phyloP scores from a whole-genome alignment of 768 basidiomycete genomes.

The Auriculariales sp. region DNA sequence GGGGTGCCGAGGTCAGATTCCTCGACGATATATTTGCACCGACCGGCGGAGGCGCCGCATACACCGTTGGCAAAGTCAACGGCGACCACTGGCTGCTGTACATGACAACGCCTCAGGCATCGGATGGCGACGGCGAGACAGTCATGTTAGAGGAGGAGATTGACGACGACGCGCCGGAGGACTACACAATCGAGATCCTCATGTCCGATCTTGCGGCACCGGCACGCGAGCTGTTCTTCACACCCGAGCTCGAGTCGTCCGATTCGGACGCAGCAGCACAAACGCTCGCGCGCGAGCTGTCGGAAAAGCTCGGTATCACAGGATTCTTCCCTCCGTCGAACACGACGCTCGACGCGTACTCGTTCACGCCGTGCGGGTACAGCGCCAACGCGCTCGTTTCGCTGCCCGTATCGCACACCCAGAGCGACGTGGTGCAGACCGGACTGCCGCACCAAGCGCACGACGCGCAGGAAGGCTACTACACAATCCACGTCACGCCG shows the following conservation, averaged over 20 bases:
- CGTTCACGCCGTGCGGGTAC: conserved; percentile 92
- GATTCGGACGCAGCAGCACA: conserved; percentile 21
- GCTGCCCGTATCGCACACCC: conserved; percentile 42
- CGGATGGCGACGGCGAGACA: conserved; percentile 1
- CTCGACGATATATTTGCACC: conserved; percentile 79
- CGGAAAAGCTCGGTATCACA: conserved; percentile 61
- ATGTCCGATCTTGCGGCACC: conserved; percentile 79
- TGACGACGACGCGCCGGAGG: conserved; percentile 27
- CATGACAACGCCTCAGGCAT: conserved; percentile 34
- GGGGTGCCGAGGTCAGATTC: conserved; percentile 85
- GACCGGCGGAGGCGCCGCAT: conserved; percentile 52
- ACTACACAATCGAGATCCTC: conserved; percentile 95
- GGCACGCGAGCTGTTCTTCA: conserved; percentile 53
- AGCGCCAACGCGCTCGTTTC: conserved; percentile 74
- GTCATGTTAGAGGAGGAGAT: background rate
- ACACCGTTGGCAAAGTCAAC: conserved; percentile 95
- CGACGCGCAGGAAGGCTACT: conserved; percentile 69
- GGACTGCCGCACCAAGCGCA: background rate
- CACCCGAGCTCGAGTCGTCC: conserved; percentile 10
- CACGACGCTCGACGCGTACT: conserved; percentile 81
- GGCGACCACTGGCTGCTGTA: conserved; percentile 98
- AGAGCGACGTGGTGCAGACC: background rate
- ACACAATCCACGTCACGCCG: conserved; percentile 96
- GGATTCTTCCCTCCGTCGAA: conserved; percentile 65
- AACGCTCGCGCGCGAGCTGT: conserved; percentile 44